Base-by-base conservation (phyloP, 192 early-diverging fungal genomes). In the Thamnidium elegans region DNA sequence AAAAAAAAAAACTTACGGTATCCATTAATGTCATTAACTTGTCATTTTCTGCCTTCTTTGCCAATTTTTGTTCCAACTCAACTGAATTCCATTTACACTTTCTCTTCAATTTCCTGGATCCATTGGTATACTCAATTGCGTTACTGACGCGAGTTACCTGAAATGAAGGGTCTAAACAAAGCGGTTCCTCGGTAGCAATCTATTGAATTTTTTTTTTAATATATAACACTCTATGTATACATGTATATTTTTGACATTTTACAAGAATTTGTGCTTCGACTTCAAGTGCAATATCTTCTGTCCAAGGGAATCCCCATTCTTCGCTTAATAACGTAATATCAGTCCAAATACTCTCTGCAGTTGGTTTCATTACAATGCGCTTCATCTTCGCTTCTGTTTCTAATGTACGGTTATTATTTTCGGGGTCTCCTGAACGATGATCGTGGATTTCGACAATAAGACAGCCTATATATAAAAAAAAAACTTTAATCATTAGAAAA, bases 1-100 rank as follows among this genome's bases (percentile, higher is more conserved):
- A 26, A 46, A 48, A 15, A 45, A 34, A 43, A 61, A 15, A 32
- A 48, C 65, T 61, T 74, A 82, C 81, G 63, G 87, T 78, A 69
- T 90, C 87, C 87, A 89, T 89, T 54, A 87, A 68, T 20, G 82
- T 81, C 81, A 90, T 81, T 54, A 89, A 68, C 68, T 83, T 86
- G 60, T 80, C 78, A 54, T 85, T 85, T 67, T 90, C 89, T 36
- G 80, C 78, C 74, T 83, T 87, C 59, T 84, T 82, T 14, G 83
- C 82, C 23, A 83, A 75, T 62, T 89, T 86, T 7, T 86, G 84
- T 59, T 87, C 89, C 32, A 84, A 68, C 62, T 89, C 89, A 0
- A 83, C 73, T 39, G 87, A 89, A 69, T 90, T 89, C 82, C 81
- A 86, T 67, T 88, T 89, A 73, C 84, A 76, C 66, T 76, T 83